Percentiles rank a stretch among this genome's conserved stretches.
Evolutionary conservation across 495 filamentous ascomycete species (phyloP).

Genomic region (Penicillium ochrochloron): DNA sequence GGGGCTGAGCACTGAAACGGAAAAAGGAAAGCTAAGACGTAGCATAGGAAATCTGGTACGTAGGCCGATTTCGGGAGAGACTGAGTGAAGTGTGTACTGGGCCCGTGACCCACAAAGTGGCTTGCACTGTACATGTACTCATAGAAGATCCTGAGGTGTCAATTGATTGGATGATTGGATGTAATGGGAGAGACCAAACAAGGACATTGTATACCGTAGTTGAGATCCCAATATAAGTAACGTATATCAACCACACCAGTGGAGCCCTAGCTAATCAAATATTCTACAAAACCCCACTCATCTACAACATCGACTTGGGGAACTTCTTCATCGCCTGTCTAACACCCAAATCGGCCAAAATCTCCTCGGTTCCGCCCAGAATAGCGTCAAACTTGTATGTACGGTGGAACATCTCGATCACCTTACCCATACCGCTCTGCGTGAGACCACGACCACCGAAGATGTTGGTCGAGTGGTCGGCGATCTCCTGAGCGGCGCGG

Average conservation of each 20-base stretch:
- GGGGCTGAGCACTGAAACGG: too few species aligned
- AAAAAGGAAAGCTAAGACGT: too few species aligned
- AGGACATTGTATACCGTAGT: too few species aligned
- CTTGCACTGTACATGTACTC: too few species aligned
- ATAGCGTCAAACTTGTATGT: conserved; percentile 92
- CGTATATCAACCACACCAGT: not conserved
- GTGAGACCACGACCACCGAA: conserved; percentile 84
- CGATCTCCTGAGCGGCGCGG: conserved; percentile 77
- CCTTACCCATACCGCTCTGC: conserved; percentile 78
- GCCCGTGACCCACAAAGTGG: too few species aligned
- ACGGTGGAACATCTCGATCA: conserved; percentile 81
- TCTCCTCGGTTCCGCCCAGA: conserved; percentile 82
- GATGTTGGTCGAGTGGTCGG: conserved; percentile 83
- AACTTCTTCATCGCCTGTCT: conserved; percentile 81
- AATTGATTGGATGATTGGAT: too few species aligned
- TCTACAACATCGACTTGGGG: conserved; percentile 80
- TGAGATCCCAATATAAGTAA: not conserved
- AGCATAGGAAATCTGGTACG: too few species aligned
- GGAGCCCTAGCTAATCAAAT: not conserved
- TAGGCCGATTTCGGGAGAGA: too few species aligned
- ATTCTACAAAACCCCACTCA: conserved; percentile 5
- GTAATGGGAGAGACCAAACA: too few species aligned
- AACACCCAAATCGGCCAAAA: conserved; percentile 80
- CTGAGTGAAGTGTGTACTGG: too few species aligned
- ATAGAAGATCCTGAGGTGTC: too few species aligned